Evolutionary conservation across 2,329 filamentous ascomycete species (phyloP).

Genomic region (Cylindrodendrum hubeiense): DNA sequence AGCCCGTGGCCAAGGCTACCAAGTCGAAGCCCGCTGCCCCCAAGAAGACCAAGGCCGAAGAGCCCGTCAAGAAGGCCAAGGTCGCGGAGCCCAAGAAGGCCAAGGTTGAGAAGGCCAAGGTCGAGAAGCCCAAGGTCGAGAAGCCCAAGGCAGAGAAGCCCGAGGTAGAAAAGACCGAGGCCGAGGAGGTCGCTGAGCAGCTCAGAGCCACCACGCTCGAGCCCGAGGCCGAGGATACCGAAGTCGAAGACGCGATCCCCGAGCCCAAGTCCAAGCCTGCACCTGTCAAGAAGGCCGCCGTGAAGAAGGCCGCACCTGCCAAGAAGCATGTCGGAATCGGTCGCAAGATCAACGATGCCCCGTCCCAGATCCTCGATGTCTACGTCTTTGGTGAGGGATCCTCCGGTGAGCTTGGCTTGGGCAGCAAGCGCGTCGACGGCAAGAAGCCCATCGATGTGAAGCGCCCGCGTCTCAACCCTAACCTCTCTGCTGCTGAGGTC

Average conservation of each 20-base stretch:
- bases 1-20: slow-evolving; percentile 40
- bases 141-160: too few relatives aligned
- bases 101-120: slow-evolving; percentile 32
- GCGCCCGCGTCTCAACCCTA: slow-evolving; percentile 85
- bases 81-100: slow-evolving; percentile 35
- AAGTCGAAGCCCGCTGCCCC: slow-evolving; percentile 39
- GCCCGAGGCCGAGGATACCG: slow-evolving; percentile 58
- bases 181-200: slow-evolving; percentile 40
- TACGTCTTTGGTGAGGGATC: slow-evolving; percentile 86
- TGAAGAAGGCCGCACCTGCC: slow-evolving; percentile 28
- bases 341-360: slow-evolving; percentile 77
- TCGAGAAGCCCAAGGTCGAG: slow-evolving; percentile 38
- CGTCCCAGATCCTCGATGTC: slow-evolving; percentile 74
- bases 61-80: slow-evolving; percentile 37
- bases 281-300: slow-evolving; percentile 32
- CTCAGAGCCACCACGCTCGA: slow-evolving; percentile 58
- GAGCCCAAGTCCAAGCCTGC: slow-evolving; percentile 35
- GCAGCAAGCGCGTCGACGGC: slow-evolving; percentile 71
- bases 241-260: slow-evolving; percentile 54
- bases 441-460: slow-evolving; percentile 79
- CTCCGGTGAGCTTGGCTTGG: slow-evolving; percentile 86
- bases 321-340: slow-evolving; percentile 65
- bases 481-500: slow-evolving; percentile 68
- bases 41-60: slow-evolving; percentile 35
- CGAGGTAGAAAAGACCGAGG: slow-evolving; percentile 30